These are phyloP conservation scores for Cafeteria roenbergensis DNA, from an alignment of 108 stramenopile species.

Conservation along the genomic window DNA sequence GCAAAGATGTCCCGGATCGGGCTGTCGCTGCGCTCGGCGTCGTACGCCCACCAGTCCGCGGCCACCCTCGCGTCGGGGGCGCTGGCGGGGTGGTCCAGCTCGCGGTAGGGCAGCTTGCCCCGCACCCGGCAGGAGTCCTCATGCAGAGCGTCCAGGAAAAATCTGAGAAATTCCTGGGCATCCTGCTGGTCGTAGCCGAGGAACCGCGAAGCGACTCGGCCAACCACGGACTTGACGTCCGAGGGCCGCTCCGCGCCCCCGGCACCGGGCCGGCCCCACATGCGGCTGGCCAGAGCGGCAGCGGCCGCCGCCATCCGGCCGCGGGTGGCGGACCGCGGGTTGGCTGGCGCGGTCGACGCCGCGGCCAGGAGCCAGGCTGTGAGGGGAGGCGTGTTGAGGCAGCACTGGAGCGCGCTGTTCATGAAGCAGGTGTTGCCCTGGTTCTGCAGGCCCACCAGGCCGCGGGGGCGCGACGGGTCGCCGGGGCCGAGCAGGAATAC, in stretches of 20 bases:
- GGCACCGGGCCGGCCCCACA: slow-evolving; percentile 13
- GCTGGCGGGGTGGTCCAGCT: slow-evolving; percentile 61
- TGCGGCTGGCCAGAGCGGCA: background rate
- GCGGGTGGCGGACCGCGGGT: background rate
- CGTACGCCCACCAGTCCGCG: slow-evolving; percentile 69
- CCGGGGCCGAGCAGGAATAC: too few species aligned
- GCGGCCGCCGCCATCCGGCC: slow-evolving; percentile 9
- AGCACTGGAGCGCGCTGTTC: slow-evolving; percentile 40
- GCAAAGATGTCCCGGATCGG: slow-evolving; percentile 31
- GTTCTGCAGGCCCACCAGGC: slow-evolving; percentile 27
- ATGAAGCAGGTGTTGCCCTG: slow-evolving; percentile 55
- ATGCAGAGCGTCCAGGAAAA: slow-evolving; percentile 84
- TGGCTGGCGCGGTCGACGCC: background rate
- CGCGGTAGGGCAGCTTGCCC: slow-evolving; percentile 75
- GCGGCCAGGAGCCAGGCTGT: slow-evolving; percentile 26
- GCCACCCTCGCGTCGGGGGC: slow-evolving; percentile 67
- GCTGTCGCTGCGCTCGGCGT: slow-evolving; percentile 20
- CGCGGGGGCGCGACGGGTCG: too few species aligned
- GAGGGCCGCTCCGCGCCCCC: slow-evolving; percentile 11
- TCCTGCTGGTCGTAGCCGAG: slow-evolving; percentile 97
- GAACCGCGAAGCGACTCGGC: slow-evolving; percentile 74
- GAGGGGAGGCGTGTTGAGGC: slow-evolving; percentile 28
- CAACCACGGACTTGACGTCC: slow-evolving; percentile 67
- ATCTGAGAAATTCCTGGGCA: slow-evolving; percentile 85
- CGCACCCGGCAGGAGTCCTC: slow-evolving; percentile 89